Conservation (phyloP, 23 red algal genomes). For the Gracilaria caudata region DNA sequence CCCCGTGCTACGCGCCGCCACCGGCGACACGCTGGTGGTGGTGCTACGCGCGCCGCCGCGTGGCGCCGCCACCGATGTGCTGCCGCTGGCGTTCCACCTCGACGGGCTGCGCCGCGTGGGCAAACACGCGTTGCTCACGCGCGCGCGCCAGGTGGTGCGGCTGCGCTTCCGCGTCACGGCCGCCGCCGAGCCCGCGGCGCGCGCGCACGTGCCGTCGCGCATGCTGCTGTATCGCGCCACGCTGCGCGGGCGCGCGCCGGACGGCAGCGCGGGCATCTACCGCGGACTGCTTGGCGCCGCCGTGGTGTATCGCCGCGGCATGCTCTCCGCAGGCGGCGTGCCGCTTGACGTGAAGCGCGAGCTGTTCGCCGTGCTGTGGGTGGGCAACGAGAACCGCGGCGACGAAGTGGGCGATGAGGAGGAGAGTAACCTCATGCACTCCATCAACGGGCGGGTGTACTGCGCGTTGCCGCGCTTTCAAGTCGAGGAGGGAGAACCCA, state of each 20-base stretch:
- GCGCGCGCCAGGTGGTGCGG: constrained; percentile 6
- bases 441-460: constrained; percentile 48
- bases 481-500: neutral
- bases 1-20: constrained; percentile 39
- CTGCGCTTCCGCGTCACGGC: constrained; percentile 10
- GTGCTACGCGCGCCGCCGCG: constrained; percentile 15
- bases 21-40: constrained; percentile 40
- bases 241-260: constrained; percentile 9
- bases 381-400: constrained; percentile 13
- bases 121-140: neutral
- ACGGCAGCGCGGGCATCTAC: constrained; percentile 21
- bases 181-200: neutral
- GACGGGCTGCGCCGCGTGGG: constrained; percentile 3
- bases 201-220: neutral
- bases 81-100: constrained; percentile 4
- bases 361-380: constrained; percentile 34
- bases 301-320: neutral
- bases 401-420: constrained; percentile 20
- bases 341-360: neutral
- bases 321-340: neutral
- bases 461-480: constrained; percentile 25
- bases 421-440: constrained; percentile 54
- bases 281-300: constrained; percentile 16
- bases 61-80: neutral
- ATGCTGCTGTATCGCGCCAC: constrained; percentile 24